phyloP scores from a whole-genome alignment of 495 filamentous ascomycete species.

The Penicillium coffeae region DNA sequence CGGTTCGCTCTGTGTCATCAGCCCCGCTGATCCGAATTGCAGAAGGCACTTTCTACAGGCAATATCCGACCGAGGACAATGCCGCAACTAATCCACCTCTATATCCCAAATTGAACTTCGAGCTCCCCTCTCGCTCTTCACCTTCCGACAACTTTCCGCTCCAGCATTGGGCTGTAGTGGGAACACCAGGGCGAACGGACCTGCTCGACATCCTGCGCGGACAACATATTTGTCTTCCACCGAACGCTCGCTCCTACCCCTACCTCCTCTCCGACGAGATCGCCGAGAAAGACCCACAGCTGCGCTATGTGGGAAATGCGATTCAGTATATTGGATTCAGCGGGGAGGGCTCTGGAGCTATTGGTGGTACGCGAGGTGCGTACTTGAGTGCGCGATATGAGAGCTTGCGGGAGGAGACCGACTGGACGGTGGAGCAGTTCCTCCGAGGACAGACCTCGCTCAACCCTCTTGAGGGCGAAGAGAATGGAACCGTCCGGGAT shows the following conservation, averaged over 20 bases:
- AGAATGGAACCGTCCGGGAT: constrained; percentile 42
- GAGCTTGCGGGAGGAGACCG: constrained; percentile 76
- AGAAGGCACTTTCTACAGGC: constrained; percentile 76
- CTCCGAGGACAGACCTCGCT: constrained; percentile 72
- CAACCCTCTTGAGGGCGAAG: constrained; percentile 59
- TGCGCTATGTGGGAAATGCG: constrained; percentile 57
- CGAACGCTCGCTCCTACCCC: constrained; percentile 68
- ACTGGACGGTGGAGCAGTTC: constrained; percentile 78
- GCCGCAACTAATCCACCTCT: constrained; percentile 51
- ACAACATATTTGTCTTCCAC: constrained; percentile 67
- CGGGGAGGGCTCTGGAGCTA: constrained; percentile 53
- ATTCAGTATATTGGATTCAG: constrained; percentile 81
- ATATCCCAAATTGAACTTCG: constrained; percentile 64
- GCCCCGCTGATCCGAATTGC: constrained; percentile 66
- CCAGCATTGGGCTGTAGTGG: constrained; percentile 73
- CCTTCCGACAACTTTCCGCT: constrained; percentile 7
- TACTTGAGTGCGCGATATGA: constrained; percentile 95
- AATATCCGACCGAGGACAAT: constrained; percentile 58
- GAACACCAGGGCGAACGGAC: constrained; percentile 67
- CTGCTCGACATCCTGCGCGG: constrained; percentile 74
- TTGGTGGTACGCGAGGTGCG: constrained; percentile 59
- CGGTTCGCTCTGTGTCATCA: constrained; percentile 10
- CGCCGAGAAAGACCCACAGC: constrained; percentile 44
- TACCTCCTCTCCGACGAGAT: constrained; percentile 66
- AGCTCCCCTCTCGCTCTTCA: constrained; percentile 49